A percentile compares a stretch with the other conserved stretches of the same genome.
phyloP scores from a whole-genome alignment of 305 asterid genomes.

The Plantago lanceolata region DNA sequence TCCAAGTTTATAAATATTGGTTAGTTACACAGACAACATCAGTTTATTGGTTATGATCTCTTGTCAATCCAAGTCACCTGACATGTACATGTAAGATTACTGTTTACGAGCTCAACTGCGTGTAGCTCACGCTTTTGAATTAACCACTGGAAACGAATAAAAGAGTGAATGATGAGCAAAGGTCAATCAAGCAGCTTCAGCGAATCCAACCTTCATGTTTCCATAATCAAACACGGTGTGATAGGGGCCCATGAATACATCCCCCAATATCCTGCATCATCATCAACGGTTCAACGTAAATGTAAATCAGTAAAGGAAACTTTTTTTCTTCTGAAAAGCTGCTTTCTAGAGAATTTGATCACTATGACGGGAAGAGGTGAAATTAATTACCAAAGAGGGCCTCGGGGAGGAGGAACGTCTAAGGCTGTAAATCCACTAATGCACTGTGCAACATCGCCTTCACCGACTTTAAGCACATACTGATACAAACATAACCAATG shows the following conservation, averaged over 20 bases:
- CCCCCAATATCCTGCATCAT: conserved; percentile 73
- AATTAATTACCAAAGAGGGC: conserved; percentile 77
- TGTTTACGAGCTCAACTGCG: too few relatives aligned
- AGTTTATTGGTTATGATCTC: too few relatives aligned
- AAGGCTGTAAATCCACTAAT: conserved; percentile 81
- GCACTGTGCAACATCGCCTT: conserved; percentile 74
- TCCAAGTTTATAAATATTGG: neutral
- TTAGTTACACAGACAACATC: neutral
- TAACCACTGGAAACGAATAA: too few relatives aligned
- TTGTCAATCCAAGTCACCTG: too few relatives aligned
- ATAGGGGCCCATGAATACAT: conserved; percentile 75
- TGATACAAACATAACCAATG: conserved; percentile 28
- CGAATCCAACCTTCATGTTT: conserved; percentile 66
- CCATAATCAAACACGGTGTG: conserved; percentile 81
- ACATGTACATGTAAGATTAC: too few relatives aligned
- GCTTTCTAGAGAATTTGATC: neutral
- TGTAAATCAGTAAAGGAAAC: neutral
- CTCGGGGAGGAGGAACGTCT: conserved; percentile 87
- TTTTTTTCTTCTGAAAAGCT: too few relatives aligned
- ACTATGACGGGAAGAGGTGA: neutral
- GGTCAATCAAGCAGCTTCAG: conserved; percentile 60
- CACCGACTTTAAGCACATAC: conserved; percentile 78
- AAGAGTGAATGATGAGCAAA: neutral
- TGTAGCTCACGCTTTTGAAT: too few relatives aligned
- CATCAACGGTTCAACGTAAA: neutral